Base-by-base conservation (phyloP, 495 filamentous ascomycete genomes). In the Jackrogersella minutella region DNA sequence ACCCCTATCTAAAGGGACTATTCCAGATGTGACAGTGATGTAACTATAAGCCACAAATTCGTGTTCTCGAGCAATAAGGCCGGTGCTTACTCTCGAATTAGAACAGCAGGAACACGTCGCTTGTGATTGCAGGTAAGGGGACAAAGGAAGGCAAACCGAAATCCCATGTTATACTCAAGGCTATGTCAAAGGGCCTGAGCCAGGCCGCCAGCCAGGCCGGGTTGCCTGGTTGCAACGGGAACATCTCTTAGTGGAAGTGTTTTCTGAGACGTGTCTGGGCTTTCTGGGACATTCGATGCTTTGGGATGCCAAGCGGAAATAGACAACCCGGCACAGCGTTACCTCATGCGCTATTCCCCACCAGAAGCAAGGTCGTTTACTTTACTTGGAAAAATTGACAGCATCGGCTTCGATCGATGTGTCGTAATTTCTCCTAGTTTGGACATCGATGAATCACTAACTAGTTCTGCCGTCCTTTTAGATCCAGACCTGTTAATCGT, bases 341-440 rank as follows among this genome's bases (percentile, higher is more conserved):
- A 44, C 41, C 46, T 30, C 56, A 37, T 22, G 37, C 22, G 56
- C 24, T 49, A 24, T 53, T 53, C 31, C 34, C 26, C 54, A 49
- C 54, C 28, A 24, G 11, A 40, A 19, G 14, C 31, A 50, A 7
- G 8, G 17, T 58, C 10, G 28, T 21, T 46, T 64, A 46, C 66
- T 61, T 56, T 28, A 57, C 56, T 55, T 16, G 56, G 60, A 61
- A 64, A 13, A 8, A 64, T 39, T 64, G 14, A 28, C 19, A 60
- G 13, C 21, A 56, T 50, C 19, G 19, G 21, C 36, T 37, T 63
- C 24, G 14, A 31, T 62, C 65, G 66, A 57, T 62, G 55, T 51
- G 51, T 58, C 37, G 31, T 49, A 50, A 69, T 61, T 69, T 49
- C 55, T 55, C 59, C 54, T 10, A 50, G 41, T 41, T 53, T 55